phyloP scores from a whole-genome alignment of 495 filamentous ascomycete genomes.

The Corynascus novoguineensis region DNA sequence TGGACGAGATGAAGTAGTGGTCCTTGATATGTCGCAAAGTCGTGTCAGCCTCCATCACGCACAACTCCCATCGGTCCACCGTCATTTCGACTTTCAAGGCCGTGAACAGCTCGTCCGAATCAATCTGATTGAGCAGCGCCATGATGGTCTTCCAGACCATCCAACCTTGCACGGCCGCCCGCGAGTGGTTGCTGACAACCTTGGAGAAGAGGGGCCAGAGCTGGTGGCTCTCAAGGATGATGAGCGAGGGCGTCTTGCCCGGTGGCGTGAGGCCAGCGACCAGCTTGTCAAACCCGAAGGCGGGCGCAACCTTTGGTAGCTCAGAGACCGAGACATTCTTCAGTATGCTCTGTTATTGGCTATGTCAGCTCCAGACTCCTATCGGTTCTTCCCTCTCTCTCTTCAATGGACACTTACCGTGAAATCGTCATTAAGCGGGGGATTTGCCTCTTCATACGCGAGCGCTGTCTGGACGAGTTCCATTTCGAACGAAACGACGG shows the following conservation, averaged over 20 bases:
- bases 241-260: constrained; percentile 45
- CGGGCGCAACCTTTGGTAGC: constrained; percentile 47
- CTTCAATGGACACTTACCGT: background rate
- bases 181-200: constrained; percentile 2
- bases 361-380: background rate
- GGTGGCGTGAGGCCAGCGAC: constrained; percentile 49
- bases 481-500: background rate
- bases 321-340: constrained; percentile 41
- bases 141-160: constrained; percentile 2
- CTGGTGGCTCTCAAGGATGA: constrained; percentile 40
- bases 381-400: background rate
- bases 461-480: background rate
- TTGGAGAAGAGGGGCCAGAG: constrained; percentile 9
- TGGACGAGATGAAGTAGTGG: constrained; percentile 62
- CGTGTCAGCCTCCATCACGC: constrained; percentile 50
- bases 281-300: constrained; percentile 49
- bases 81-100: background rate
- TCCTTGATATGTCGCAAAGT: constrained; percentile 52
- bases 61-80: constrained; percentile 53
- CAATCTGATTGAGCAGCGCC: background rate
- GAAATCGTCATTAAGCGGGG: background rate
- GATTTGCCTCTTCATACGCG: background rate
- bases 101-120: background rate
- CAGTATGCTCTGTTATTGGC: constrained; percentile 23
- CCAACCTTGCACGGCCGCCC: constrained; percentile 3